Evolutionary conservation across 2,329 filamentous ascomycete species (phyloP).

Genomic region (Grosmannia clavigera): DNA sequence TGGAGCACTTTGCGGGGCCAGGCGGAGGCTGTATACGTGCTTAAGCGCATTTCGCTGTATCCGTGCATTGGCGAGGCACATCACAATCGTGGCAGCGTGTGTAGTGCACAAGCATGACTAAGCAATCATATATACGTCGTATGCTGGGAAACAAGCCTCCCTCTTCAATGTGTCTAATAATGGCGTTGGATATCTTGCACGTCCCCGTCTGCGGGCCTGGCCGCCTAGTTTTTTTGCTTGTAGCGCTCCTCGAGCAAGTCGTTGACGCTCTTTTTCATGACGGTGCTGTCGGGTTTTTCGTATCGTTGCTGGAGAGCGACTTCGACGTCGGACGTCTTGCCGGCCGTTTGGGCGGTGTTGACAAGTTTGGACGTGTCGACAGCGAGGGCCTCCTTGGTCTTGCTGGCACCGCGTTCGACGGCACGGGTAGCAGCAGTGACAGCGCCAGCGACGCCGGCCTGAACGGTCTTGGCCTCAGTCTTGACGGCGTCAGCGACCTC

Average conservation of each 20-base stretch:
- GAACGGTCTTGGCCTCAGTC: slow-evolving; percentile 17
- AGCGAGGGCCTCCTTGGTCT: slow-evolving; percentile 14
- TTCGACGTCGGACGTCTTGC: slow-evolving; percentile 28
- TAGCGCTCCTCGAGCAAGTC: slow-evolving; percentile 45
- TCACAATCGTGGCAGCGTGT: too few relatives aligned
- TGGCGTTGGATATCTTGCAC: not conserved
- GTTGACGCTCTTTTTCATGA: slow-evolving; percentile 35
- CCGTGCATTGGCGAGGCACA: not conserved
- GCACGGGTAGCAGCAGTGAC: not conserved
- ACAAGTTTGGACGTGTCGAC: slow-evolving; percentile 23
- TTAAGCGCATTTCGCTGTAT: not conserved
- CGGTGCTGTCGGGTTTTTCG: slow-evolving; percentile 25
- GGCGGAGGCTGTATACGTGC: not conserved
- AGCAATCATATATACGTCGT: too few relatives aligned
- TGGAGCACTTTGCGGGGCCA: not conserved
- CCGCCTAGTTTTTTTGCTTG: slow-evolving; percentile 16
- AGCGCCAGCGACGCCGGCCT: not conserved
- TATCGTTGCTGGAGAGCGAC: slow-evolving; percentile 40
- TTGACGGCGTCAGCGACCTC: slow-evolving; percentile 15
- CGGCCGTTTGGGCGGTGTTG: slow-evolving; percentile 13
- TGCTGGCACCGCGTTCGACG: not conserved
- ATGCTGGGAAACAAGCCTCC: not conserved
- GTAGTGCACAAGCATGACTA: too few relatives aligned
- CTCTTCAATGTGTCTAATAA: not conserved
- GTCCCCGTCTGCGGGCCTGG: not conserved